phyloP scores from a whole-genome alignment of 2,329 filamentous ascomycete genomes.

The Phoma sp. region DNA sequence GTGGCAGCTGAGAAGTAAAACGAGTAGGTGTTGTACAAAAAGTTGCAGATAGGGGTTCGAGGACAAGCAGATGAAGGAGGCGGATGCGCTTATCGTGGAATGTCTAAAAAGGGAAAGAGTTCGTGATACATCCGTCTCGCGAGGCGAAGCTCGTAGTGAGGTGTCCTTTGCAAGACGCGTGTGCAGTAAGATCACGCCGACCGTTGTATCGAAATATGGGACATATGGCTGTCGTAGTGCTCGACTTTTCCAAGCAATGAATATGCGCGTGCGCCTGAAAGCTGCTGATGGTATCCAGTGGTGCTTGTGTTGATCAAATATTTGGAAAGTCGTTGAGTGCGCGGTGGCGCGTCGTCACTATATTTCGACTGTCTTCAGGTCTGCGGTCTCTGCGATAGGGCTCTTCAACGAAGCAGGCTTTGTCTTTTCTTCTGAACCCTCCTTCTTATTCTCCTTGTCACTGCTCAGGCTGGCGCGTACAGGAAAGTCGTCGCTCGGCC shows the following conservation, averaged over 20 bases:
- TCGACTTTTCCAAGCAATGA: not conserved
- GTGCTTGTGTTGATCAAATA: constrained; percentile 3
- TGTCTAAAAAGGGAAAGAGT: constrained; percentile 18
- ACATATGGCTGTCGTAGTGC: constrained; percentile 6
- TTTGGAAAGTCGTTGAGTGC: not conserved
- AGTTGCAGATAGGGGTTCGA: constrained; percentile 5
- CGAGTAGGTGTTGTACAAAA: constrained; percentile 20
- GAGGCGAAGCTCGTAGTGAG: constrained; percentile 1
- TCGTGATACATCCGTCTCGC: constrained; percentile 21
- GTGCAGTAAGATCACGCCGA: constrained; percentile 18
- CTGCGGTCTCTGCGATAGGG: constrained; percentile 38
- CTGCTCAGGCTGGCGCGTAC: constrained; percentile 44
- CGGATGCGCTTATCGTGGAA: not conserved
- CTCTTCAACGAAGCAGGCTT: constrained; percentile 38
- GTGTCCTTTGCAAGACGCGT: constrained; percentile 7
- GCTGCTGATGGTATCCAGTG: constrained; percentile 17
- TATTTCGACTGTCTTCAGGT: constrained; percentile 59
- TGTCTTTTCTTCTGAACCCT: constrained; percentile 28
- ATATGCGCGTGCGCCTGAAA: constrained; percentile 1
- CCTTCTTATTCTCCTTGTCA: constrained; percentile 48
- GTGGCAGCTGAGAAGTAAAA: constrained; percentile 14
- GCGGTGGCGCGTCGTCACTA: constrained; percentile 24
- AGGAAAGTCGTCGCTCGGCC: constrained; percentile 47
- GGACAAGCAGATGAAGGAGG: not conserved
- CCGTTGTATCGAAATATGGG: constrained; percentile 15